These are phyloP conservation scores for Botryosphaeria dothidea DNA, from an alignment of 2,329 filamentous ascomycete species.

Conservation along the genomic window DNA sequence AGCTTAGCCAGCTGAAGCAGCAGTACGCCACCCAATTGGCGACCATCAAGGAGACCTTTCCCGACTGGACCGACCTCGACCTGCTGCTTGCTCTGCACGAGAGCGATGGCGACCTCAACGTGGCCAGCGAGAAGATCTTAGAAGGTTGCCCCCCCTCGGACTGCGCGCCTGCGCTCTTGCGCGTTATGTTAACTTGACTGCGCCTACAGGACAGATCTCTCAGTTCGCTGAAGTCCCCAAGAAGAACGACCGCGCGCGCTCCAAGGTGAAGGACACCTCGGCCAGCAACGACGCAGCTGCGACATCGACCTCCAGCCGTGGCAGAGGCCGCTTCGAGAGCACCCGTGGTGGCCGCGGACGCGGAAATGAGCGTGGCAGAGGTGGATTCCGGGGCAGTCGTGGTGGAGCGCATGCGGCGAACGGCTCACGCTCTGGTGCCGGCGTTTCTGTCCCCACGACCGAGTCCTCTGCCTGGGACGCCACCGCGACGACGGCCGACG, in stretches of 20 bases:
- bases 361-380: constrained; percentile 59
- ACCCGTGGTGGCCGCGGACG: constrained; percentile 61
- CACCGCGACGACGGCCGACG: constrained; percentile 29
- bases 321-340: constrained; percentile 21
- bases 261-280: constrained; percentile 68
- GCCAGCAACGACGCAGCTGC: constrained; percentile 49
- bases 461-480: constrained; percentile 67
- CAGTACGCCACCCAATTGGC: constrained; percentile 77
- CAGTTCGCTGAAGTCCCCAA: constrained; percentile 85
- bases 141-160: constrained; percentile 58
- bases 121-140: constrained; percentile 75
- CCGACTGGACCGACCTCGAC: constrained; percentile 93
- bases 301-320: constrained; percentile 11
- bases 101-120: constrained; percentile 72
- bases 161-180: neutral
- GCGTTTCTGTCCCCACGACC: constrained; percentile 67
- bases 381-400: constrained; percentile 58
- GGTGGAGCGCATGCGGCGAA: constrained; percentile 64
- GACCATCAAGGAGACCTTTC: constrained; percentile 88
- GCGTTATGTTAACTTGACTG: constrained; percentile 26
- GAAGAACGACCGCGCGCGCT: constrained; percentile 70
- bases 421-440: constrained; percentile 51
- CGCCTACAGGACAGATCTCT: constrained; percentile 66
- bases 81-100: constrained; percentile 91
- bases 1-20: constrained; percentile 89